These are phyloP conservation scores for Mortierella sp. DNA, from an alignment of 371 early-diverging fungal genomes.

Conservation along the genomic window DNA sequence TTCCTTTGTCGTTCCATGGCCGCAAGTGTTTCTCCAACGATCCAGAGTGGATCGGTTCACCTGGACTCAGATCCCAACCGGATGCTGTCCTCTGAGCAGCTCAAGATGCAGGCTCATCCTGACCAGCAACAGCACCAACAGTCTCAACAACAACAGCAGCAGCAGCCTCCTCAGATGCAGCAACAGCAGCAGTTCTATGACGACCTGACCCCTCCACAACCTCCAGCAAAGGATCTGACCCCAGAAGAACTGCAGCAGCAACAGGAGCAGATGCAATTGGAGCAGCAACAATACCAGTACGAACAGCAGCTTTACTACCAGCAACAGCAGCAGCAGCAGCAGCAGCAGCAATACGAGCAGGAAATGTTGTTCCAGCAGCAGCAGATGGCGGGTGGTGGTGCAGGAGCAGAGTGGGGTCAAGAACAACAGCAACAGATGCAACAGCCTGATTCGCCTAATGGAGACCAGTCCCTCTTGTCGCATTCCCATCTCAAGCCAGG, in stretches of 20 bases:
- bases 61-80: slow-evolving; percentile 8
- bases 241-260: slow-evolving; percentile 10
- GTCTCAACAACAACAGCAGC: slow-evolving; percentile 10
- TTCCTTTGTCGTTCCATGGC: slow-evolving; percentile 28
- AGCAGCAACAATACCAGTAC: slow-evolving; percentile 31
- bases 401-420: not conserved
- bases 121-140: slow-evolving; percentile 12
- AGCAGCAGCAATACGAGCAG: slow-evolving; percentile 44
- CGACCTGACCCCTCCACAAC: slow-evolving; percentile 5
- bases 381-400: slow-evolving; percentile 26
- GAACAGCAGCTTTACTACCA: slow-evolving; percentile 33
- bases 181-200: slow-evolving; percentile 31
- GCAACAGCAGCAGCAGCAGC: slow-evolving; percentile 41
- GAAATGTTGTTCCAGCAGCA: slow-evolving; percentile 49
- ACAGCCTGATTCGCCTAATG: slow-evolving; percentile 43
- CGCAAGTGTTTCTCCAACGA: slow-evolving; percentile 36
- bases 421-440: slow-evolving; percentile 14
- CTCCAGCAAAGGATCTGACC: slow-evolving; percentile 1
- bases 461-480: slow-evolving; percentile 64
- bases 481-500: slow-evolving; percentile 79
- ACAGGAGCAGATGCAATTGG: slow-evolving; percentile 27
- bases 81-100: slow-evolving; percentile 7
- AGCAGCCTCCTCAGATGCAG: slow-evolving; percentile 3
- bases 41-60: slow-evolving; percentile 22
- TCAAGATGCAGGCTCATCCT: slow-evolving; percentile 2